These are phyloP conservation scores for Rhodamnia rubescens DNA, from an alignment of 345 rosid species.

Conservation along the genomic window DNA sequence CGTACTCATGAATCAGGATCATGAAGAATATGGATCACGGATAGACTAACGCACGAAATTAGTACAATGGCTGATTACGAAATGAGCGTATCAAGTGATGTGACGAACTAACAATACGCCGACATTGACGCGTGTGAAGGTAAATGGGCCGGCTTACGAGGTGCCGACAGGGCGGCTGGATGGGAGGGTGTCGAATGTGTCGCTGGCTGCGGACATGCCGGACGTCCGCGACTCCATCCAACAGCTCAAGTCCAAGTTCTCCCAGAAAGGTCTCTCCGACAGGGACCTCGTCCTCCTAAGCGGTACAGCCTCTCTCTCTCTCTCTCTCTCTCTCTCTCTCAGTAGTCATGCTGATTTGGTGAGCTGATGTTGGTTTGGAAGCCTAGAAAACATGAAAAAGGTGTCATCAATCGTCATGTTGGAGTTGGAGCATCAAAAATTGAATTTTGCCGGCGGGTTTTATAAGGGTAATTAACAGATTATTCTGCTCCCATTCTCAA, in stretches of 20 bases:
- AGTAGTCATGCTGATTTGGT: not conserved
- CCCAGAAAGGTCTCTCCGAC: constrained; percentile 43
- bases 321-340: not conserved
- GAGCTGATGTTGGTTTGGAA: not conserved
- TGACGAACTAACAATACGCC: not conserved
- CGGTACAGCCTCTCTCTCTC: constrained; percentile 19
- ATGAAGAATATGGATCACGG: not conserved
- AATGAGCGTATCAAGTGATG: not conserved
- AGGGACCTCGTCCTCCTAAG: constrained; percentile 71
- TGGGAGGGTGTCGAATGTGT: constrained; percentile 45
- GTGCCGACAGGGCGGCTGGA: constrained; percentile 78
- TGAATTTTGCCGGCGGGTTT: not conserved
- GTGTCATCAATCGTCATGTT: not conserved
- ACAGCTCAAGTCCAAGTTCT: constrained; percentile 47
- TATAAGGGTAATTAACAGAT: not conserved
- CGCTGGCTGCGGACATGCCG: constrained; percentile 51
- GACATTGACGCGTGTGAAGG: constrained; percentile 13
- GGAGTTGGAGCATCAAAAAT: not conserved
- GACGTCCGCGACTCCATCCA: constrained; percentile 49
- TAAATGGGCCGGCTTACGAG: constrained; percentile 50
- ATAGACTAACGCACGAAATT: not conserved
- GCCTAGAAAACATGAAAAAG: not conserved
- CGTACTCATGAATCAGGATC: too few species aligned
- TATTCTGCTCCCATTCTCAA: not conserved
- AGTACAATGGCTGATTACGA: not conserved